Conservation (phyloP, 176 grass and related monocot genomes). For the Rhynchospora tenuis region DNA sequence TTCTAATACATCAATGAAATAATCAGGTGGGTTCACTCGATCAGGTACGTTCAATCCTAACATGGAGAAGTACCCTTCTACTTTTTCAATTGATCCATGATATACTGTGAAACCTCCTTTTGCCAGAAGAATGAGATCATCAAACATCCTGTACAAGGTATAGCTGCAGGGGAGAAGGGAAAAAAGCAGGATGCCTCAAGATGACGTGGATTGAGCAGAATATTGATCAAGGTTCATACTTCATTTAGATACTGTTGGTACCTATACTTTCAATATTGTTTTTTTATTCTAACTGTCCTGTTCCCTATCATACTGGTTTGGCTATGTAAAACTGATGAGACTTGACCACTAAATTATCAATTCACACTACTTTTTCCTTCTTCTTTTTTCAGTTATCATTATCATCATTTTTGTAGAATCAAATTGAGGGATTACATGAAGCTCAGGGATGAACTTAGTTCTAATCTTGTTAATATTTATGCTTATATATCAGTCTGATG, state of each 20-base stretch:
- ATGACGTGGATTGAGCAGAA: conserved; percentile 1
- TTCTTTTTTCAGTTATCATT: not conserved
- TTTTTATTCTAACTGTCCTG: not conserved
- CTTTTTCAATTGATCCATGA: conserved; percentile 76
- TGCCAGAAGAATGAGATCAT: conserved; percentile 80
- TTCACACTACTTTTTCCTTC: not conserved
- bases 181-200: not conserved
- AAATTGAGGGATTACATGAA: not conserved
- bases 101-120: conserved; percentile 89
- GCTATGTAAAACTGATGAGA: not conserved
- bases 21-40: conserved; percentile 85
- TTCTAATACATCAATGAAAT: conserved; percentile 94
- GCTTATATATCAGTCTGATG: not conserved
- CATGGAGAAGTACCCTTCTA: conserved; percentile 81
- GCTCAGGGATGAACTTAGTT: not conserved
- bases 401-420: not conserved
- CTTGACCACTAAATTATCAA: not conserved
- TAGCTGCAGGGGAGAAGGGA: conserved; percentile 40
- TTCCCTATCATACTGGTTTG: not conserved
- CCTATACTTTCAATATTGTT: not conserved
- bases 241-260: not conserved
- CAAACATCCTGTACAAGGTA: conserved; percentile 77
- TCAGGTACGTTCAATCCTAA: conserved; percentile 75
- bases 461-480: not conserved
- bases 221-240: not conserved